Evolutionary conservation across 2,329 filamentous ascomycete genomes (phyloP).

Genomic region (Myriosclerotinia curreyana): DNA sequence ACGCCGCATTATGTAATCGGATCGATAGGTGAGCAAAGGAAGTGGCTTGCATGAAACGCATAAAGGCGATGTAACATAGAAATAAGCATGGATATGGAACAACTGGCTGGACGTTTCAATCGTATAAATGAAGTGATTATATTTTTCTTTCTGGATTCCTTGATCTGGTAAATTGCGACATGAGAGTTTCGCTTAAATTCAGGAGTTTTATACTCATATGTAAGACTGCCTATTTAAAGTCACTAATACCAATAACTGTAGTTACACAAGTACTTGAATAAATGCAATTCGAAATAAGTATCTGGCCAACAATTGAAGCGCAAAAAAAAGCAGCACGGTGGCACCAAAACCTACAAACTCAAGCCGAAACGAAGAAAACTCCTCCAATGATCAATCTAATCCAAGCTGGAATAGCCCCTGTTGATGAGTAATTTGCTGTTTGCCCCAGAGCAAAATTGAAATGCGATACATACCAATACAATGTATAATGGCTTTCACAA

Average conservation of each 20-base stretch:
- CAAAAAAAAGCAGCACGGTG: no score
- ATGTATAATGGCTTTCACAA: no score
- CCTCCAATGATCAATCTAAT: no score
- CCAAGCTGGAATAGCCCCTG: neutral
- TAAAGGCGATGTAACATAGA: neutral
- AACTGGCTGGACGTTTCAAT: neutral
- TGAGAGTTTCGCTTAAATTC: neutral
- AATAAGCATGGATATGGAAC: neutral
- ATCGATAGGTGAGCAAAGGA: neutral
- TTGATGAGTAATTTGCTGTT: neutral
- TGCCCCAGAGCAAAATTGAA: no score
- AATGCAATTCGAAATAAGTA: no score
- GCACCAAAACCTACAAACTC: no score
- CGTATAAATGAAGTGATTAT: neutral
- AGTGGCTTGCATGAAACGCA: neutral
- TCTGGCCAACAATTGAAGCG: no score
- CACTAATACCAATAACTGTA: neutral
- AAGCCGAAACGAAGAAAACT: no score
- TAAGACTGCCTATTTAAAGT: no score
- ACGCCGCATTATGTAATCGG: conserved; percentile 9
- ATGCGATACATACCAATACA: neutral
- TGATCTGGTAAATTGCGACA: neutral
- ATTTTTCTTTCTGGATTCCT: neutral
- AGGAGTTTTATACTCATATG: neutral
- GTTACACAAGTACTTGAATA: no score